phyloP scores from a whole-genome alignment of 192 early-diverging fungal species.

The Paraglomus brasilianum region DNA sequence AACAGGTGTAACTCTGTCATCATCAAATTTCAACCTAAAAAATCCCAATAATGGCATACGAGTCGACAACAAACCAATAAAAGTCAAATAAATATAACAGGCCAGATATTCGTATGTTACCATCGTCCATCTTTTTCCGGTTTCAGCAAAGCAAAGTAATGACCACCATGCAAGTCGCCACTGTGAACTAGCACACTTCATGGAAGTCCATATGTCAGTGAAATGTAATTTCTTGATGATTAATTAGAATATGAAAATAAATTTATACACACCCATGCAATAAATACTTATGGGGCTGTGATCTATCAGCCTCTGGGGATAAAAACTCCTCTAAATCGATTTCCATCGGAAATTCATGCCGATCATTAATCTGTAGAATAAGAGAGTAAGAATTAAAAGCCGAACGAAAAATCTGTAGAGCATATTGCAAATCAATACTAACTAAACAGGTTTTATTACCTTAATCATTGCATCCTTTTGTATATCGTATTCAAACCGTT shows the following conservation, averaged over 20 bases:
- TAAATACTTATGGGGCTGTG: constrained; percentile 70
- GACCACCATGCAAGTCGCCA: constrained; percentile 89
- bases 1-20: constrained; percentile 87
- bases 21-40: constrained; percentile 82
- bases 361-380: constrained; percentile 76
- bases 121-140: constrained; percentile 78
- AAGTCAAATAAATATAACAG: no score
- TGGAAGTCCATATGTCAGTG: neutral
- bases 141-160: constrained; percentile 90
- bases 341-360: constrained; percentile 88
- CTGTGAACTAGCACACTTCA: constrained; percentile 90
- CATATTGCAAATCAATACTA: constrained; percentile 9
- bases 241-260: neutral
- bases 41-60: no score
- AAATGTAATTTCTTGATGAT: neutral
- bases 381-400: neutral
- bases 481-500: constrained; percentile 98
- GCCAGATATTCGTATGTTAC: no score
- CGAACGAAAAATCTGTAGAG: no score
- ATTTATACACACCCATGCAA: constrained; percentile 71
- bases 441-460: constrained; percentile 38
- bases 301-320: constrained; percentile 59
- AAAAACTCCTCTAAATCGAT: constrained; percentile 88
- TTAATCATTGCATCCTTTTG: constrained; percentile 88
- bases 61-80: no score